Evolutionary conservation across 129 eudicot species (phyloP).

Genomic region (Daucus carota): DNA sequence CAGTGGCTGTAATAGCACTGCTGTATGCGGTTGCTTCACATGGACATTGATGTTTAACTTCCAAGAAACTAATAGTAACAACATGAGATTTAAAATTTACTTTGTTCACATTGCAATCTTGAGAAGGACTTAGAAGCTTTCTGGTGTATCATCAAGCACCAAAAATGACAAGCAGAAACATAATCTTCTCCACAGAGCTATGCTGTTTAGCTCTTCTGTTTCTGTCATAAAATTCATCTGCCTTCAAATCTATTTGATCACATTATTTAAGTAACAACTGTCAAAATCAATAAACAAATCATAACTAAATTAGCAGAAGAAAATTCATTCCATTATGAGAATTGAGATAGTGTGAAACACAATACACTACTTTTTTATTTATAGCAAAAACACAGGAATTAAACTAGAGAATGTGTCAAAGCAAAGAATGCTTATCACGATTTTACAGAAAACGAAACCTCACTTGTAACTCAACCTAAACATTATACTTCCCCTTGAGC

Average conservation of each 20-base stretch:
- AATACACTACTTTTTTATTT: background rate
- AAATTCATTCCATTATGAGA: background rate
- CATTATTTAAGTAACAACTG: background rate
- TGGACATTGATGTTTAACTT: constrained; percentile 75
- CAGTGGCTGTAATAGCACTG: constrained; percentile 54
- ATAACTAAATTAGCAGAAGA: background rate
- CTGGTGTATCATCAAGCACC: constrained; percentile 28
- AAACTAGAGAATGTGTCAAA: background rate
- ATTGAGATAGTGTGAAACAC: background rate
- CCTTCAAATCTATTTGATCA: background rate
- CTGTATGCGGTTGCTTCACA: constrained; percentile 63
- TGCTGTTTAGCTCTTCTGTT: background rate
- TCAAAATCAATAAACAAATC: background rate
- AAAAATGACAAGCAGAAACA: background rate
- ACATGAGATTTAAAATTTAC: constrained; percentile 35
- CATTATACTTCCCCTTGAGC: constrained; percentile 8
- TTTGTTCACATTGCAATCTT: constrained; percentile 42
- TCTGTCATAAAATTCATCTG: background rate
- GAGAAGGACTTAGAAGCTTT: constrained; percentile 46
- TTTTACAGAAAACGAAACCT: background rate
- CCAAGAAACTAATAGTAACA: constrained; percentile 59
- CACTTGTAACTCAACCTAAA: background rate
- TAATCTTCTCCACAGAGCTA: background rate
- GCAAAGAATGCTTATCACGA: constrained; percentile 5
- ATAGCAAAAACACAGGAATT: background rate